Base-by-base conservation (phyloP, 805 yeast genomes). In the Wickerhamiella azymoides region DNA sequence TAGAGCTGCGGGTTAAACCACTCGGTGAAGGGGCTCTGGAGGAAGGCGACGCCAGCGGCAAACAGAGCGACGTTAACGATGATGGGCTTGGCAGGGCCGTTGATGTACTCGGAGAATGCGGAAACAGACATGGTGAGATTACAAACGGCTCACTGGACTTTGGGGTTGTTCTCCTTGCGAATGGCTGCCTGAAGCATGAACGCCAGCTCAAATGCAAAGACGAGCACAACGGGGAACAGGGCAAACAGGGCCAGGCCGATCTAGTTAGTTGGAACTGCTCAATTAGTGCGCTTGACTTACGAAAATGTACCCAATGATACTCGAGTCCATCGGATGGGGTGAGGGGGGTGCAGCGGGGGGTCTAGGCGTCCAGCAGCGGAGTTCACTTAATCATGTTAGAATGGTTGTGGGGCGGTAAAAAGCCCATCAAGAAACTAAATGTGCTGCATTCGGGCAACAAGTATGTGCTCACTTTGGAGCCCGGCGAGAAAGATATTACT, bases 401-500 rank as follows among this genome's bases (percentile, higher is more conserved):
- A 4, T 35, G 37, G 24, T 13, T 24, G 16, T 40, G 43, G 43
- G 35, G 43, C 13, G 10, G 14, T 18, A 14, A 24, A n/a, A 16
- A n/a, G 11, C 40, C 39, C n/a, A 42, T 42, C 21, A 16, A 30
- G 11, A 21, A 26, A 44, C 46, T 58, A 30, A 27, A 46, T 7
- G 56, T 58, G 14, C 54, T 52, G 35, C 48, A 47, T 44, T 50
- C 52, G 17, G 50, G 51, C 25, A 47, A 53, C 33, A 49, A 52
- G 13, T 49, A 48, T 39, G 50, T 47, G 30, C 50, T 60, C 8
- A 43, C 49, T 10, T 55, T 60, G 40, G 49, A 48, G 40, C 39
- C 39, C 2, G 55, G 49, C 19, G 5, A 88, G 76, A 49, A 71
- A 43, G 94, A 94, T 1, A 76, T 88, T 9, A 73, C 79, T 16